Evolutionary conservation across 805 yeast genomes (phyloP).

Genomic region (Kockiozyma suomiensis): DNA sequence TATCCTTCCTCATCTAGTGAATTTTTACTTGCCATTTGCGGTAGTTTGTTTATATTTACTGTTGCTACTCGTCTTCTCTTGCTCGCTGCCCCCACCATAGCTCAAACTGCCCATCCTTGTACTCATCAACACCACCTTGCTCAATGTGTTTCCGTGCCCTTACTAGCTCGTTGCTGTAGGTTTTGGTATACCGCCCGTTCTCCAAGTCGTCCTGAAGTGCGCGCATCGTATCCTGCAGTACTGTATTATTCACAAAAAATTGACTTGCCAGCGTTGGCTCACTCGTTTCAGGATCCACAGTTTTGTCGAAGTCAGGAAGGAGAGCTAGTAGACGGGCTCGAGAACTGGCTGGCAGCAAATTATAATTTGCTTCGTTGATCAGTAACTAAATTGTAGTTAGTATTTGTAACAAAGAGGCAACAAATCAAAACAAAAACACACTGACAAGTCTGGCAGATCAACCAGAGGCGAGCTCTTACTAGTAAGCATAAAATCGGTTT

Average conservation of each 20-base stretch:
- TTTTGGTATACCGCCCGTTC: slow-evolving; percentile 1
- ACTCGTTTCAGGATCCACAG: not conserved
- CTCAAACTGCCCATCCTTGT: slow-evolving; percentile 9
- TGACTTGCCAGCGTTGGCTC: not conserved
- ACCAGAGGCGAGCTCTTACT: slow-evolving; percentile 6
- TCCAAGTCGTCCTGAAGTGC: not conserved
- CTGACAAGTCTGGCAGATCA: not conserved
- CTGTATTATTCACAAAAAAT: not conserved
- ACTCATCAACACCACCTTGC: not conserved
- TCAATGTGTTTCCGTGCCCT: not conserved
- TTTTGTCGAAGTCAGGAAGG: slow-evolving; percentile 2
- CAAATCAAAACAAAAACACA: no score
- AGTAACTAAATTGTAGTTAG: not conserved
- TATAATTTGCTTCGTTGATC: not conserved
- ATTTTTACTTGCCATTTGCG: not conserved
- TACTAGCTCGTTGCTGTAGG: not conserved
- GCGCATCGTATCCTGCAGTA: slow-evolving; percentile 1
- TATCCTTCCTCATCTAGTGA: not conserved
- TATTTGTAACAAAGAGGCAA: not conserved
- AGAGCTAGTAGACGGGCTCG: not conserved
- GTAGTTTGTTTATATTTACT: not conserved
- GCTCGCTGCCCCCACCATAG: slow-evolving; percentile 10
- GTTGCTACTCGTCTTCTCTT: no score
- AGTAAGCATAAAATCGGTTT: slow-evolving; percentile 4
- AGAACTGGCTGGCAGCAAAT: not conserved